Conservation (phyloP, 192 early-diverging fungal species). For the Borealophlyctis nickersoniae region DNA sequence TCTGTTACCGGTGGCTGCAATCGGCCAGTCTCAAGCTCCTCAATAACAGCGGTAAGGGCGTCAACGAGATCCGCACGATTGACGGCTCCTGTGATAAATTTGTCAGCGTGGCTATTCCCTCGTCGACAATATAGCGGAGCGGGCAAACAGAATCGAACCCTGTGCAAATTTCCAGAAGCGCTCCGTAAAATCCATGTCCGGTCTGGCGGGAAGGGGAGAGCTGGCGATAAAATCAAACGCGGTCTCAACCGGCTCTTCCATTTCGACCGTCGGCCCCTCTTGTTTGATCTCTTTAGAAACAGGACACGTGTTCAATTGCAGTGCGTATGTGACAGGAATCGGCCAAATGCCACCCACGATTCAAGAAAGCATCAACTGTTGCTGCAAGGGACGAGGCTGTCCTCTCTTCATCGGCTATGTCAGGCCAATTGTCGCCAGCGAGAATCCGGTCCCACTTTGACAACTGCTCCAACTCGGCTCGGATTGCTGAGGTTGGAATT, state of each 20-base stretch:
- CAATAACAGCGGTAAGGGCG: slow-evolving; percentile 19
- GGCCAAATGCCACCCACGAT: slow-evolving; percentile 7
- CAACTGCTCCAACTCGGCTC: slow-evolving; percentile 14
- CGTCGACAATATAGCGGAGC: not conserved
- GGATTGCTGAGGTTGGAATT: slow-evolving; percentile 13
- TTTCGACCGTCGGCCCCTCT: slow-evolving; percentile 12
- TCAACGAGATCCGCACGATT: slow-evolving; percentile 9
- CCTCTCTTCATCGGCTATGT: not conserved
- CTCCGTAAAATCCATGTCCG: slow-evolving; percentile 32
- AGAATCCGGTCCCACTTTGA: slow-evolving; percentile 25
- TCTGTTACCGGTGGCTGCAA: slow-evolving; percentile 21
- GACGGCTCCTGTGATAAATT: slow-evolving; percentile 5
- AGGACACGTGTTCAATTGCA: not conserved
- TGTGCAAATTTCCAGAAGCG: slow-evolving; percentile 29
- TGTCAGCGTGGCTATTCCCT: not conserved
- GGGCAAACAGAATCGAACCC: slow-evolving; percentile 12
- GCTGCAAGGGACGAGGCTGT: not conserved
- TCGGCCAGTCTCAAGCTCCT: slow-evolving; percentile 22
- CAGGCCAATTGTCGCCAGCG: slow-evolving; percentile 7
- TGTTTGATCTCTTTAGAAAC: slow-evolving; percentile 23
- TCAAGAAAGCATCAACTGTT: slow-evolving; percentile 26
- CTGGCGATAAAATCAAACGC: slow-evolving; percentile 23
- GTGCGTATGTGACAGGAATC: not conserved
- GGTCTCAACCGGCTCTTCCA: not conserved
- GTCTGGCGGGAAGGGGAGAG: slow-evolving; percentile 8